Conservation (phyloP, 352 stramenopile species). For the Blastocystis sp. region DNA sequence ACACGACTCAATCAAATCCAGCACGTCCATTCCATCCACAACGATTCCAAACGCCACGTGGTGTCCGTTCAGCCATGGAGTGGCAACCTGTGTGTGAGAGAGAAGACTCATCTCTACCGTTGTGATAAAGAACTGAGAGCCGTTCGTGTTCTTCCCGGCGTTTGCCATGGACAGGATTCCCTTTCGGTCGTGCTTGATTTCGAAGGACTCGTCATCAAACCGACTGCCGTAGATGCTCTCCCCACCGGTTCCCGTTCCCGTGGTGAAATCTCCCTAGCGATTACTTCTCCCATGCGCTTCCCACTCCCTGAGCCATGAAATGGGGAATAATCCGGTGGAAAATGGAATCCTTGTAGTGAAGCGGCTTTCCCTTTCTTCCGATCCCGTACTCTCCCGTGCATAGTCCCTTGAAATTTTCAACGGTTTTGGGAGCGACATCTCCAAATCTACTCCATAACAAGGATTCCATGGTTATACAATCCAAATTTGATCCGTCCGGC, state of each 20-base stretch:
- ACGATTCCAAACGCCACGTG: conserved; percentile 81
- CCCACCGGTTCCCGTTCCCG: conserved; percentile 74
- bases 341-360: conserved; percentile 94
- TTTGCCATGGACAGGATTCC: conserved; percentile 93
- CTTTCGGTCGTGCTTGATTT: conserved; percentile 75
- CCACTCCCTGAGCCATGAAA: conserved; percentile 89
- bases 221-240: conserved; percentile 82
- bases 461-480: background rate
- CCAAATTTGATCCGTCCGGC: conserved; percentile 3
- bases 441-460: background rate
- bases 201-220: conserved; percentile 92
- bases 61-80: conserved; percentile 83
- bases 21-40: conserved; percentile 72
- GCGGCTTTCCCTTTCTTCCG: conserved; percentile 25
- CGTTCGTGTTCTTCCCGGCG: conserved; percentile 80
- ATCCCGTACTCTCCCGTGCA: conserved; percentile 46
- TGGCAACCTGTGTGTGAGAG: conserved; percentile 68
- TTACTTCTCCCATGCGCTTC: background rate
- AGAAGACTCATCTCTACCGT: conserved; percentile 64
- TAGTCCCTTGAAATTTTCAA: conserved; percentile 41
- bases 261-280: conserved; percentile 25
- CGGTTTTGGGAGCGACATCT: conserved; percentile 19
- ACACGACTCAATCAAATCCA: conserved; percentile 68
- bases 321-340: conserved; percentile 98
- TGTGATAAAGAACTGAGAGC: conserved; percentile 95